These are phyloP conservation scores for Psilocybe subaeruginosa DNA, from an alignment of 768 basidiomycete genomes.

Conservation along the genomic window DNA sequence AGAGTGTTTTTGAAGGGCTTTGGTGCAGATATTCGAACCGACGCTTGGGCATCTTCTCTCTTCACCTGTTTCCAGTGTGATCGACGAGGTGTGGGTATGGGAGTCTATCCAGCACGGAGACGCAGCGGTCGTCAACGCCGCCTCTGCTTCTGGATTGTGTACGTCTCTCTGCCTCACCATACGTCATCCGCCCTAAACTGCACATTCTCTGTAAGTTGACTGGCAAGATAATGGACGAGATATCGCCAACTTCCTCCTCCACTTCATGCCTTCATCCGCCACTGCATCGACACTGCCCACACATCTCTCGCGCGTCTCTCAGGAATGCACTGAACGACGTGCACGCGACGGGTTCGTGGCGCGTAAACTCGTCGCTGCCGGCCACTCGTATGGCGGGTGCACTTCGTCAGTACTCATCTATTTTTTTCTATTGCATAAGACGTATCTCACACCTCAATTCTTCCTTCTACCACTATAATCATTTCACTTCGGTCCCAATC, in stretches of 20 bases:
- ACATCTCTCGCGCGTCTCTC: conserved; percentile 53
- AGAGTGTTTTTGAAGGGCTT: background rate
- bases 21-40: conserved; percentile 79
- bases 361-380: conserved; percentile 60
- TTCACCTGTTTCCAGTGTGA: conserved; percentile 36
- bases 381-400: conserved; percentile 87
- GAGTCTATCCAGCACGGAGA: conserved; percentile 89
- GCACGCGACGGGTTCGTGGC: conserved; percentile 44
- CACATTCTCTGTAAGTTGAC: conserved; percentile 51
- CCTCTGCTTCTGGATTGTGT: conserved; percentile 61
- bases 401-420: conserved; percentile 54
- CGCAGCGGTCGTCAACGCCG: conserved; percentile 70
- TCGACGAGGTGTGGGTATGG: conserved; percentile 80
- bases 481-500: background rate
- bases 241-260: conserved; percentile 71
- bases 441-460: no score
- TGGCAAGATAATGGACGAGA: conserved; percentile 83
- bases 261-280: conserved; percentile 59
- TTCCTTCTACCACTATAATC: no score
- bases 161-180: conserved; percentile 25
- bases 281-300: conserved; percentile 45
- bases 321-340: conserved; percentile 44
- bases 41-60: conserved; percentile 56
- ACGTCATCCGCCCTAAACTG: no score
- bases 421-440: background rate